These are phyloP conservation scores for Serpula lacrymans DNA, from an alignment of 768 basidiomycete genomes.

Conservation along the genomic window DNA sequence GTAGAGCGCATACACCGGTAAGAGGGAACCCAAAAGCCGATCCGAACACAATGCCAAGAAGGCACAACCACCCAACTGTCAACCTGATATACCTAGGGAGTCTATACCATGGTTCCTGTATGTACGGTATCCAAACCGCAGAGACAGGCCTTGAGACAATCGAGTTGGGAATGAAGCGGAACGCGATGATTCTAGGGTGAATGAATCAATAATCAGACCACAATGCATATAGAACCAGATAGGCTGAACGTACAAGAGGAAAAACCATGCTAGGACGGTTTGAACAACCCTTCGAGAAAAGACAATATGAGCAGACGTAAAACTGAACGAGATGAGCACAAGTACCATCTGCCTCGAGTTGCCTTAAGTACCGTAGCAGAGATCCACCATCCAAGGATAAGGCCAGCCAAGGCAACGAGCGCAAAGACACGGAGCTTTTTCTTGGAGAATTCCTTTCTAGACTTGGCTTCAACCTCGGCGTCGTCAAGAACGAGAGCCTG, in stretches of 20 bases:
- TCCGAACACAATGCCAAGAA: conserved; percentile 77
- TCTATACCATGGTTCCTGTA: conserved; percentile 67
- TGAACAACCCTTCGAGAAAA: conserved; percentile 62
- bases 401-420: conserved; percentile 47
- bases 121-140: conserved; percentile 63
- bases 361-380: conserved; percentile 63
- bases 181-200: conserved; percentile 61
- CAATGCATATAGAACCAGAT: conserved; percentile 4
- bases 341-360: conserved; percentile 75
- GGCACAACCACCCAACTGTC: conserved; percentile 69
- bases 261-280: conserved; percentile 80
- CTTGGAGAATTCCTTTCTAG: conserved; percentile 4
- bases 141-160: conserved; percentile 68
- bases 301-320: conserved; percentile 7
- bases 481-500: conserved; percentile 2
- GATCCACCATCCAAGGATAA: conserved; percentile 87
- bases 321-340: conserved; percentile 8
- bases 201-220: background rate
- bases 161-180: conserved; percentile 78
- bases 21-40: conserved; percentile 83
- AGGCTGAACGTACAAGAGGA: conserved; percentile 53
- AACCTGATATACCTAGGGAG: conserved; percentile 55
- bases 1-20: conserved; percentile 38
- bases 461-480: conserved; percentile 6
- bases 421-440: conserved; percentile 39